phyloP scores from a whole-genome alignment of 169 alveolate genomes.

The Plasmodium gonderi region DNA sequence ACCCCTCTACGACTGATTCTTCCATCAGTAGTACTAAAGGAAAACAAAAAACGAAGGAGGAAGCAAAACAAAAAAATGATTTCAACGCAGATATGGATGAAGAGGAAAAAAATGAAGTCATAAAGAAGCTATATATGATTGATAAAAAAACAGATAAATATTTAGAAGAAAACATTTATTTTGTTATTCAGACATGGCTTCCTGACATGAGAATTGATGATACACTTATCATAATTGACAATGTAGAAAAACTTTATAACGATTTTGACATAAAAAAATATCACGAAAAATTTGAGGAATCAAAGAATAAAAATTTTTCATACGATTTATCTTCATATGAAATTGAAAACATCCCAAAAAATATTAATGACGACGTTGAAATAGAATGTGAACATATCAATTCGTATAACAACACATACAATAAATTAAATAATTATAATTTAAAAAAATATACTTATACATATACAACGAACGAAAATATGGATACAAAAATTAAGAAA shows the following conservation, averaged over 20 bases:
- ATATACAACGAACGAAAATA: constrained; percentile 47
- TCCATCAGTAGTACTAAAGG: not conserved
- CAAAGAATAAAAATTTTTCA: constrained; percentile 16
- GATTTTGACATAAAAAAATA: constrained; percentile 53
- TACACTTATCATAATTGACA: constrained; percentile 48
- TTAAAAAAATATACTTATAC: constrained; percentile 50
- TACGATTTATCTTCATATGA: constrained; percentile 16
- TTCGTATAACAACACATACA: constrained; percentile 56
- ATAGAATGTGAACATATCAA: constrained; percentile 47
- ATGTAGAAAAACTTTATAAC: constrained; percentile 48
- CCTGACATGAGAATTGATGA: constrained; percentile 71
- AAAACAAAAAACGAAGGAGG: constrained; percentile 15
- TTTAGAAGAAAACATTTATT: constrained; percentile 55
- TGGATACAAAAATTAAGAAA: constrained; percentile 36
- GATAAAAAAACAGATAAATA: constrained; percentile 67
- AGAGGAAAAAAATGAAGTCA: constrained; percentile 71
- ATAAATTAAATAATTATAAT: constrained; percentile 46
- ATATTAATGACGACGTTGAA: constrained; percentile 56
- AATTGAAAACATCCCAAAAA: constrained; percentile 61
- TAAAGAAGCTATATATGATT: constrained; percentile 48
- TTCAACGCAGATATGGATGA: constrained; percentile 25
- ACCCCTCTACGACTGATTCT: not conserved
- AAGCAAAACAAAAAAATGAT: constrained; percentile 3
- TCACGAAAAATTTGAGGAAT: constrained; percentile 48
- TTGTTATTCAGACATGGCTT: constrained; percentile 60